Evolutionary conservation across 176 grass and related monocot genomes (phyloP).

Genomic region (Neostapfia colusana): DNA sequence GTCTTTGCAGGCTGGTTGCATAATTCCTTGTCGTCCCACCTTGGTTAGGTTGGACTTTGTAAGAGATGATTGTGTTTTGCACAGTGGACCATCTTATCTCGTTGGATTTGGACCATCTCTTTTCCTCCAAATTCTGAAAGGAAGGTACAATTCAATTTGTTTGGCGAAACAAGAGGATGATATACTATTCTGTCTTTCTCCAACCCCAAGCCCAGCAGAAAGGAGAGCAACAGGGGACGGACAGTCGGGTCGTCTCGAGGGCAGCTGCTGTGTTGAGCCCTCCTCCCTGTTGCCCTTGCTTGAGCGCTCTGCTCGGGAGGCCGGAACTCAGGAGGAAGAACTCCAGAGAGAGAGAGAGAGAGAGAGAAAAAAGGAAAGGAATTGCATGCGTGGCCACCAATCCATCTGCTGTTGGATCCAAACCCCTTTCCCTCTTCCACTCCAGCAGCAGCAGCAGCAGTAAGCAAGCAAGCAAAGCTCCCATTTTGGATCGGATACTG

Average conservation of each 20-base stretch:
- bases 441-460: slow-evolving; percentile 1
- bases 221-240: background rate
- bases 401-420: background rate
- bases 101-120: background rate
- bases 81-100: slow-evolving; percentile 1
- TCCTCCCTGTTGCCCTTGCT: too few species aligned
- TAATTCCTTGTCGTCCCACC: background rate
- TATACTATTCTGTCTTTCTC: background rate
- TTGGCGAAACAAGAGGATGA: background rate
- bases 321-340: too few species aligned
- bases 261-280: too few species aligned
- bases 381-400: background rate
- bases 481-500: background rate
- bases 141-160: background rate
- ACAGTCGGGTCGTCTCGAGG: too few species aligned
- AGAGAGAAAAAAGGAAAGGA: background rate
- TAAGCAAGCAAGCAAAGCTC: background rate
- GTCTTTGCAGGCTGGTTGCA: background rate
- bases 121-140: background rate
- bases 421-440: background rate
- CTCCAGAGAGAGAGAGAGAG: background rate
- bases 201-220: background rate
- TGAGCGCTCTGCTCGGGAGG: too few species aligned
- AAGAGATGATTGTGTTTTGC: background rate
- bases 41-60: background rate